Percentiles rank a stretch among this genome's conserved stretches.
Evolutionary conservation across 345 rosid genomes (phyloP).

Genomic region (Chamaenerion angustifolium): DNA sequence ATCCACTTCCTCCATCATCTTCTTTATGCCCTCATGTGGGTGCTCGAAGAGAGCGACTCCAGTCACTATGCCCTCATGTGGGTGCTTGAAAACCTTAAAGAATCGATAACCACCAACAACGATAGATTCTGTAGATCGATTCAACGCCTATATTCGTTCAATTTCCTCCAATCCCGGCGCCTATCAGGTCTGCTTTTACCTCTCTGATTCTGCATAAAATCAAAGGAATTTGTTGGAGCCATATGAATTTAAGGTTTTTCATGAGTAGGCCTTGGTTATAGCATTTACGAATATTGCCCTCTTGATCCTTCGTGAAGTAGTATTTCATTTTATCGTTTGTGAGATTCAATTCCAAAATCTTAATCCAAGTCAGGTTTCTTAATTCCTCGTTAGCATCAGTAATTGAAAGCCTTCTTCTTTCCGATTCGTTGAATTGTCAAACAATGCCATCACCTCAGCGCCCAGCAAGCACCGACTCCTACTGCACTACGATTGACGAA

Average conservation of each 20-base stretch:
- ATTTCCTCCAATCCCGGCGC: background rate
- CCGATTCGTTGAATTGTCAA: too few relatives aligned
- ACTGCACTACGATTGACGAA: too few relatives aligned
- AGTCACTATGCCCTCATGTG: constrained; percentile 38
- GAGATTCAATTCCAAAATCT: background rate
- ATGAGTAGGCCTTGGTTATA: too few relatives aligned
- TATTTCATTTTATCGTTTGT: background rate
- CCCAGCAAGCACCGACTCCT: too few relatives aligned
- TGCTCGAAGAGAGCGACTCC: constrained; percentile 33
- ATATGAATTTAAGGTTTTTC: background rate
- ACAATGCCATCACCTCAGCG: too few relatives aligned
- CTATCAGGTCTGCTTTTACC: background rate
- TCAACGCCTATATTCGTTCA: background rate
- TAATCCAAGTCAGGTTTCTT: too few relatives aligned
- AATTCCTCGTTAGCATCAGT: too few relatives aligned
- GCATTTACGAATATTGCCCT: constrained; percentile 42
- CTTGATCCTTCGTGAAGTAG: constrained; percentile 45
- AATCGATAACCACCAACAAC: constrained; percentile 10
- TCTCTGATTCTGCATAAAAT: background rate
- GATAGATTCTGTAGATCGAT: background rate
- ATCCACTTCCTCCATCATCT: too few relatives aligned
- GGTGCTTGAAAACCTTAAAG: constrained; percentile 33
- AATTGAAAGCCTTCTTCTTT: too few relatives aligned
- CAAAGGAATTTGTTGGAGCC: background rate
- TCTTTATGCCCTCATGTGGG: too few relatives aligned